Evolutionary conservation across 2,329 filamentous ascomycete genomes (phyloP).

Genomic region (Scedosporium boydii): DNA sequence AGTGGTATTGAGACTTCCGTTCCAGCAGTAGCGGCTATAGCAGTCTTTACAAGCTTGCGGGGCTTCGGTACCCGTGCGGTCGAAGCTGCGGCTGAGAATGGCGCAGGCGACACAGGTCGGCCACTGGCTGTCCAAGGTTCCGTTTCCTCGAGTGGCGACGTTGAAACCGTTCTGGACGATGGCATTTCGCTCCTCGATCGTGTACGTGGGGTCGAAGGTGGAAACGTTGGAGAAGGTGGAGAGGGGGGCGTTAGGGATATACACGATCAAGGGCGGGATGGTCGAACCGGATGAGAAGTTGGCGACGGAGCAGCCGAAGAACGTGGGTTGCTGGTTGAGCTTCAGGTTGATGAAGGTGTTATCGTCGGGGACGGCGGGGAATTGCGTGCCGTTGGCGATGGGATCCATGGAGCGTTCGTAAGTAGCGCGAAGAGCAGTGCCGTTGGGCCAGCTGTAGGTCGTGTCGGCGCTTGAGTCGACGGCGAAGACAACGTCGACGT

Average conservation of each 20-base stretch:
- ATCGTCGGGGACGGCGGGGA: conserved; percentile 47
- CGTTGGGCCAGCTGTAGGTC: conserved; percentile 47
- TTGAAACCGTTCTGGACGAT: conserved; percentile 85
- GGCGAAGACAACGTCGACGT: conserved; percentile 54
- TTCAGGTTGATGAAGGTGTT: conserved; percentile 47
- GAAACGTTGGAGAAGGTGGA: conserved; percentile 66
- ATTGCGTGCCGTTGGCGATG: conserved; percentile 43
- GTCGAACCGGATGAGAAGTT: conserved; percentile 38
- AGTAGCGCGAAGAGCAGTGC: conserved; percentile 46
- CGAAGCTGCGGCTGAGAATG: conserved; percentile 65
- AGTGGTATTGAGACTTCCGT: conserved; percentile 45
- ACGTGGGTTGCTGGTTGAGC: conserved; percentile 49
- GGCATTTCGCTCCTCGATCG: conserved; percentile 56
- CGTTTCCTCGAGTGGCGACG: conserved; percentile 74
- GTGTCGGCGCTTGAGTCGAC: conserved; percentile 58
- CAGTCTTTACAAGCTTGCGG: conserved; percentile 67
- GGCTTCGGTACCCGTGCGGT: conserved; percentile 57
- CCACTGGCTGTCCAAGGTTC: conserved; percentile 65
- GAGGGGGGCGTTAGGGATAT: conserved; percentile 81
- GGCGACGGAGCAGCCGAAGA: conserved; percentile 54
- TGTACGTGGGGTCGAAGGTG: conserved; percentile 63
- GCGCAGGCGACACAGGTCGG: conserved; percentile 80
- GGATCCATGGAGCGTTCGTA: conserved; percentile 41
- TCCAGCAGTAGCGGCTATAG: conserved; percentile 84
- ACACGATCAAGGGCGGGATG: conserved; percentile 66